Evolutionary conservation across 768 basidiomycete species (phyloP), one percentile per base, ranked within the genome.

Genomic region (Termitomyces sp.): DNA sequence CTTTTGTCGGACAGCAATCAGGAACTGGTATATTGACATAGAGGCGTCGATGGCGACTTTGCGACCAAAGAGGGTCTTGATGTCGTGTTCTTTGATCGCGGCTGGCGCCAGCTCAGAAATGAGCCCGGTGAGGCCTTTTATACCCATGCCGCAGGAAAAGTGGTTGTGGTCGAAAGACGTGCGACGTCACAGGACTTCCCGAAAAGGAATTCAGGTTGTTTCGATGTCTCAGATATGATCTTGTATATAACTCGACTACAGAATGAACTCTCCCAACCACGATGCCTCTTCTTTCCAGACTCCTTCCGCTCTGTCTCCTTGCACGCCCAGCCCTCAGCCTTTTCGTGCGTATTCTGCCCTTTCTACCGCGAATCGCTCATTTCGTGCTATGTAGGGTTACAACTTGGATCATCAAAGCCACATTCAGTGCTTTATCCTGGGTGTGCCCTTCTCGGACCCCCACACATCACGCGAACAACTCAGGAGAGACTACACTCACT

Each of bases 21-120:
- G 84, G 72, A 99, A 99, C 69, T 96, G 94, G 79, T 94, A 96
- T 52, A 95, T 94, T 2, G 88, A 91, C 92, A 94, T 94, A 59
- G 92, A 94, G 68, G 97, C 97, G 79, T 99, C 97, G 63, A 99
- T 93, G 58, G 96, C 96, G 63, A 98, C 94, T 77, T 98, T 98
- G 65, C 97, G 87, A 1, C 97, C 96, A 64, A 99, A 98, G 45
- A 99, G 86, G 26, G 92, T 94, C 76, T 97, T 96, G 56, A 98
- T 98, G 40, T 96, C 92, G 68, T 95, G 92, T 64, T 95, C 93
- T 71, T 88, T 82, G 65, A 97, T 93, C 9, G 90, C 78, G 52
- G 79, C 84, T 1, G 97, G 97, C 6, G 97, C 93, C 72, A 96
- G 86, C 67, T 98, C 90, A 8, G 85, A 86, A 60, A 99, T 79